A percentile compares a stretch with the other conserved stretches of the same genome.
Evolutionary conservation across 164 flowering plant species (phyloP).

Genomic region (Stephania japonica): DNA sequence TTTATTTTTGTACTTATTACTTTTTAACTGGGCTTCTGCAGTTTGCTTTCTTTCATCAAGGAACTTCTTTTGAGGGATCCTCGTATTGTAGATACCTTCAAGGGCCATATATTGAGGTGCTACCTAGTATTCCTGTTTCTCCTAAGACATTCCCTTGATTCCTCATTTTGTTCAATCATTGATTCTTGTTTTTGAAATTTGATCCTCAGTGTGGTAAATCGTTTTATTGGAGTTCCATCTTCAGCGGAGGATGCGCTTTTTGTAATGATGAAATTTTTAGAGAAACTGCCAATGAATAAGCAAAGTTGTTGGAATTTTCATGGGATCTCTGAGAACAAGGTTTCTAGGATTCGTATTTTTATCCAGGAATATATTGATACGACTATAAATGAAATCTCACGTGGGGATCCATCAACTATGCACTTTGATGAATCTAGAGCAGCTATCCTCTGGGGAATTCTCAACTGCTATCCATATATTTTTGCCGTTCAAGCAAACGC

Average conservation of each 20-base stretch:
- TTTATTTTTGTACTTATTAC: not conserved
- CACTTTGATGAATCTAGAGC: constrained; percentile 30
- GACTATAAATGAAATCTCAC: constrained; percentile 24
- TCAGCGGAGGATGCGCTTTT: constrained; percentile 45
- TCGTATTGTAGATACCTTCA: constrained; percentile 32
- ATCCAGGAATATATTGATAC: constrained; percentile 27
- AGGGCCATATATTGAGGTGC: constrained; percentile 56
- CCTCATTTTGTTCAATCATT: constrained; percentile 1
- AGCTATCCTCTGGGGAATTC: constrained; percentile 66
- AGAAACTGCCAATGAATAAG: constrained; percentile 31
- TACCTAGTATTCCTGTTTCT: not conserved
- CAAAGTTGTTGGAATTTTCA: constrained; percentile 21
- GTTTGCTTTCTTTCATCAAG: constrained; percentile 56
- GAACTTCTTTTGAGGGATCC: constrained; percentile 52
- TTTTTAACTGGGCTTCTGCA: constrained; percentile 28
- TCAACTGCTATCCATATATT: constrained; percentile 49
- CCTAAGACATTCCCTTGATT: not conserved
- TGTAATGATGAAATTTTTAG: constrained; percentile 47
- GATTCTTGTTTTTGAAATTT: constrained; percentile 11
- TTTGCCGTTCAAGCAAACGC: constrained; percentile 22
- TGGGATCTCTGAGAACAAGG: constrained; percentile 24
- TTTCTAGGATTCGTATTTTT: constrained; percentile 27
- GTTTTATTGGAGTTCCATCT: constrained; percentile 38
- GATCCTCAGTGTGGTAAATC: constrained; percentile 51
- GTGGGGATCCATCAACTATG: constrained; percentile 17